Conservation (phyloP, 1,284 basidiomycete genomes). For the Uromyces viciae-fabae region DNA sequence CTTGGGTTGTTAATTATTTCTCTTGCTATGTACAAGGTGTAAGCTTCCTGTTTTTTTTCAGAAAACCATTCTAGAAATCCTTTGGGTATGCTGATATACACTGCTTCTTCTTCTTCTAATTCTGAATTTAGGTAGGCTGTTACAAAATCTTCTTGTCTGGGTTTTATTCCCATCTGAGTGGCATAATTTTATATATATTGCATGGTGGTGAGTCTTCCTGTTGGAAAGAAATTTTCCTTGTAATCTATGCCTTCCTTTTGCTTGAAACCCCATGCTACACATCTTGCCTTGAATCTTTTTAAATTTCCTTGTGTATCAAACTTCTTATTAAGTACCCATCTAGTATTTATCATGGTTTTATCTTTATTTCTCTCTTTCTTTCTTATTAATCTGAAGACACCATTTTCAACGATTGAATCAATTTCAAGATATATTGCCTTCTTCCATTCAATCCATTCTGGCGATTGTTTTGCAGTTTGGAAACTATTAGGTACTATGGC, state of each 20-base stretch:
- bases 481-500: not conserved
- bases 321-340: slow-evolving; percentile 9
- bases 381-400: not conserved
- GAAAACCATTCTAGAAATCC: not conserved
- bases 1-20: not conserved
- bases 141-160: slow-evolving; percentile 2
- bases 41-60: slow-evolving; percentile 1
- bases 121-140: slow-evolving; percentile 15
- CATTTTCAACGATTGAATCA: slow-evolving; percentile 7
- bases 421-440: not conserved
- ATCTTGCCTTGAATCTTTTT: not conserved
- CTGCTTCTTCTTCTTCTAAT: not conserved
- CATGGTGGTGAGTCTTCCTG: not conserved
- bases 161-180: not conserved
- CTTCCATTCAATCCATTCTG: slow-evolving; percentile 2
- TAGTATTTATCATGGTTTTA: not conserved
- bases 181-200: not conserved
- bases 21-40: not conserved
- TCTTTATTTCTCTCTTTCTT: not conserved
- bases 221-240: slow-evolving; percentile 1
- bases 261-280: slow-evolving; percentile 6
- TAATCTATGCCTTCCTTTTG: slow-evolving; percentile 13
- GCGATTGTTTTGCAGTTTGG: not conserved
- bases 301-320: not conserved
- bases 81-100: not conserved